Percentiles rank a stretch among this genome's conserved stretches.
These are phyloP conservation scores for Malassezia brasiliensis DNA, from an alignment of 1,284 basidiomycete genomes.

Conservation along the genomic window DNA sequence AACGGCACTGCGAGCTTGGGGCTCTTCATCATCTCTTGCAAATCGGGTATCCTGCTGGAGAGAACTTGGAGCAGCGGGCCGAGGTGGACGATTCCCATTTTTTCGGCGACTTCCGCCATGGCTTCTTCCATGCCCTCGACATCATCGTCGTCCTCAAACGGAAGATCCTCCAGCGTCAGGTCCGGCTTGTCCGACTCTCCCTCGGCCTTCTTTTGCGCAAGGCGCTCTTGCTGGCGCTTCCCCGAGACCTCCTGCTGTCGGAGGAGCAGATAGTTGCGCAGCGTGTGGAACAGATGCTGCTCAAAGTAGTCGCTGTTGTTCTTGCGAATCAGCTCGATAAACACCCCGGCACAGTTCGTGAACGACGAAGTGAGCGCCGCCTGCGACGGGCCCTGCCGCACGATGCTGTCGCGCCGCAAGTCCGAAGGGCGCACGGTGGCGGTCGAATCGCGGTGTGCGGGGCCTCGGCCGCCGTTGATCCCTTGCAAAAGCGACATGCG, in stretches of 20 bases:
- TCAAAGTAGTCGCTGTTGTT: conserved; percentile 99
- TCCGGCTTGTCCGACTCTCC: conserved; percentile 19
- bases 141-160: conserved; percentile 32
- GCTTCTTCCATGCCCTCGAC: conserved; percentile 60
- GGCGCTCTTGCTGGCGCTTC: conserved; percentile 20
- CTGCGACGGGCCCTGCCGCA: conserved; percentile 43
- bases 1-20: conserved; percentile 65
- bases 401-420: conserved; percentile 29
- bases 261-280: conserved; percentile 78
- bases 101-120: conserved; percentile 74
- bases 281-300: conserved; percentile 90
- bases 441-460: conserved; percentile 35
- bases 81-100: conserved; percentile 87
- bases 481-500: background rate
- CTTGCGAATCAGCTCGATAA: conserved; percentile 92
- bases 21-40: conserved; percentile 63
- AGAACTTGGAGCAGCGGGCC: conserved; percentile 72
- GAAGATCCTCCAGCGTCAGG: conserved; percentile 10
- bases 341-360: conserved; percentile 73
- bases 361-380: conserved; percentile 79
- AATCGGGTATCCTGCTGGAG: conserved; percentile 60
- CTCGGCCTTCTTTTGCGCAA: background rate
- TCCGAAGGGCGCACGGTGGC: conserved; percentile 33
- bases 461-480: background rate
- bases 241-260: conserved; percentile 61